A percentile compares a stretch with the other conserved stretches of the same genome.
These are phyloP conservation scores for Stevia rebaudiana DNA, from an alignment of 140 eudicot species.

Conservation along the genomic window DNA sequence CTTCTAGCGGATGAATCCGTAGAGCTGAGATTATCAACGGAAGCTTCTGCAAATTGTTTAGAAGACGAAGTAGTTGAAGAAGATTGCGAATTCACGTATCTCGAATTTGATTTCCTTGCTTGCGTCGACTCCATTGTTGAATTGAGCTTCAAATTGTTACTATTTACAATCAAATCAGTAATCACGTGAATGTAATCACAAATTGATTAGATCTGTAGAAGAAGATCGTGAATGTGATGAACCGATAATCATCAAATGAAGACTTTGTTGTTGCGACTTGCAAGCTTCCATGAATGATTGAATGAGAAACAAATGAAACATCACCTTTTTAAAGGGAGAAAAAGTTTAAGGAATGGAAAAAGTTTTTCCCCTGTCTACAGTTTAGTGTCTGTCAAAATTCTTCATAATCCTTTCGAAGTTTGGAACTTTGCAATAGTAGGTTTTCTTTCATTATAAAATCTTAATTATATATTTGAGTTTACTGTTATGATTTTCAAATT, in stretches of 20 bases:
- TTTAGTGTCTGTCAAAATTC: not conserved
- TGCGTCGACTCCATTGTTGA: slow-evolving; percentile 47
- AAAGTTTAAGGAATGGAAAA: slow-evolving; percentile 14
- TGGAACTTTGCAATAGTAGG: not conserved
- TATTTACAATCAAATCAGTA: not conserved
- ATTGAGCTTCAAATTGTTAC: not conserved
- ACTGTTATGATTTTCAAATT: no score
- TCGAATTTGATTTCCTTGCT: slow-evolving; percentile 37
- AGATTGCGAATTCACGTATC: slow-evolving; percentile 37
- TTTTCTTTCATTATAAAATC: no score
- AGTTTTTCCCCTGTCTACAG: not conserved
- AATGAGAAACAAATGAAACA: slow-evolving; percentile 13
- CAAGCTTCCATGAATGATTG: slow-evolving; percentile 21
- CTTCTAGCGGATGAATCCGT: slow-evolving; percentile 62
- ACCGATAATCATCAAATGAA: not conserved
- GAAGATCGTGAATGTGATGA: slow-evolving; percentile 1
- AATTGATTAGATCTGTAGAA: slow-evolving; percentile 20
- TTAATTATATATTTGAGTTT: no score
- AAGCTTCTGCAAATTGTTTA: slow-evolving; percentile 51
- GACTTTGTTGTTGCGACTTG: slow-evolving; percentile 9
- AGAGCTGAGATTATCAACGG: slow-evolving; percentile 57
- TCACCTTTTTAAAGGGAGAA: slow-evolving; percentile 2
- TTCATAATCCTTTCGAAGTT: not conserved
- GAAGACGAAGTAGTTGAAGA: slow-evolving; percentile 83
- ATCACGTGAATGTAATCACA: slow-evolving; percentile 1